Percentiles rank a stretch among this genome's conserved stretches.
Conservation (phyloP, 2,329 filamentous ascomycete genomes). For the Leptographium flavum region DNA sequence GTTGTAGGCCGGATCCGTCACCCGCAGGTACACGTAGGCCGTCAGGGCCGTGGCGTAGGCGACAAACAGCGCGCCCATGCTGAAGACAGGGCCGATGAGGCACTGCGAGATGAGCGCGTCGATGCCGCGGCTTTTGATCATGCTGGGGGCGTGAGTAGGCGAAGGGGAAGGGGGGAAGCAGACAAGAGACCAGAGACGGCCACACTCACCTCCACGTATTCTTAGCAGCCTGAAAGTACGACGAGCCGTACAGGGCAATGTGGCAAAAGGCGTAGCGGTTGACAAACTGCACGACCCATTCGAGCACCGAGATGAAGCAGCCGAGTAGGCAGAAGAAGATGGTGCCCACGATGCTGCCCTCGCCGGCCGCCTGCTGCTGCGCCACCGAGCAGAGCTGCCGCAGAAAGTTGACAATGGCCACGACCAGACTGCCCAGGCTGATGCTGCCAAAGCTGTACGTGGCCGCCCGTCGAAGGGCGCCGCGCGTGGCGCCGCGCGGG, state of each 20-base stretch:
- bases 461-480: slow-evolving; percentile 66
- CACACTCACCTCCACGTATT: slow-evolving; percentile 59
- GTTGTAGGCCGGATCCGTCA: slow-evolving; percentile 73
- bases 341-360: slow-evolving; percentile 53
- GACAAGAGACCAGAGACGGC: not conserved
- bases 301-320: slow-evolving; percentile 61
- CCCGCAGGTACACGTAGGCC: slow-evolving; percentile 74
- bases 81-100: slow-evolving; percentile 59
- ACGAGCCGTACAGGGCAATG: slow-evolving; percentile 83
- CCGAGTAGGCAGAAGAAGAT: slow-evolving; percentile 62
- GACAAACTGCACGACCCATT: slow-evolving; percentile 79
- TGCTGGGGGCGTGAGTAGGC: slow-evolving; percentile 20
- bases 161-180: not conserved
- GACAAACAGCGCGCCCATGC: slow-evolving; percentile 70
- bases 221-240: slow-evolving; percentile 76
- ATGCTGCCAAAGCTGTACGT: slow-evolving; percentile 93
- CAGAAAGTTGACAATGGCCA: slow-evolving; percentile 76
- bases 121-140: slow-evolving; percentile 86
- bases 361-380: slow-evolving; percentile 44
- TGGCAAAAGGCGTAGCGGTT: slow-evolving; percentile 90
- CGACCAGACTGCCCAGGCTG: slow-evolving; percentile 68
- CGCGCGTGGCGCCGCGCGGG: slow-evolving; percentile 65
- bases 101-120: slow-evolving; percentile 86
- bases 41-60: slow-evolving; percentile 70
- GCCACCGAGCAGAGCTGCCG: slow-evolving; percentile 73